Conservation (phyloP, 176 grass and related monocot genomes). For the Raddia guianensis region DNA sequence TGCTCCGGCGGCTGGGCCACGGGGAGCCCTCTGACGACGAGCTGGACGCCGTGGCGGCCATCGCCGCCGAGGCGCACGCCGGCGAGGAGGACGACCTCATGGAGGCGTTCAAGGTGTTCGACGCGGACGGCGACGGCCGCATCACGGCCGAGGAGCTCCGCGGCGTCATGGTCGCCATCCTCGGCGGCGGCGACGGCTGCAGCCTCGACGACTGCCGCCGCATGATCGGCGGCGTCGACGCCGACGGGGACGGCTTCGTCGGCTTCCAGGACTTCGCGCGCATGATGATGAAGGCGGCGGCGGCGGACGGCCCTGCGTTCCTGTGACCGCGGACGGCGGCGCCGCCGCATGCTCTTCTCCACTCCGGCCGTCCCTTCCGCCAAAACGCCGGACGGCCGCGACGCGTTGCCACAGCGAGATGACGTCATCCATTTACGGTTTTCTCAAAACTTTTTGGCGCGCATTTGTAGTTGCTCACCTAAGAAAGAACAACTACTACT, state of each 20-base stretch:
- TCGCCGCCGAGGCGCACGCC: conserved; percentile 40
- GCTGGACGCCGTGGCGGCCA: conserved; percentile 64
- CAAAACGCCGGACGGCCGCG: conserved; percentile 20
- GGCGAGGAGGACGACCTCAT: conserved; percentile 55
- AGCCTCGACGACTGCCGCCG: conserved; percentile 87
- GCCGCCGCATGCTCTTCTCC: neutral
- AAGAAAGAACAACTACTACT: neutral
- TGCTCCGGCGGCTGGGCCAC: conserved; percentile 69
- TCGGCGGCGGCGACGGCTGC: conserved; percentile 61
- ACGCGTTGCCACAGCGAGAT: neutral
- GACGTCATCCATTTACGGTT: neutral
- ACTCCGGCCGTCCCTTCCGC: neutral
- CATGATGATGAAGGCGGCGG: conserved; percentile 60
- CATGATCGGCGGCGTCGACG: conserved; percentile 89
- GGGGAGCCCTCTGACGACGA: conserved; percentile 67
- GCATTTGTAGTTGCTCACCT: too few species aligned
- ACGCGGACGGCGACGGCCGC: conserved; percentile 80
- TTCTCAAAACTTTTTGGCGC: conserved; percentile 7
- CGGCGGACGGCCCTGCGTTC: conserved; percentile 23
- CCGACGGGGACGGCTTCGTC: conserved; percentile 82
- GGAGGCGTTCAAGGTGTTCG: conserved; percentile 90
- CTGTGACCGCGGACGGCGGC: neutral
- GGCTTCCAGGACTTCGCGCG: conserved; percentile 83
- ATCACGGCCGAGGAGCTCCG: conserved; percentile 96
- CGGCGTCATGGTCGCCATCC: conserved; percentile 58